These are phyloP conservation scores for Collybia nuda DNA, from an alignment of 768 basidiomycete genomes.

Conservation along the genomic window DNA sequence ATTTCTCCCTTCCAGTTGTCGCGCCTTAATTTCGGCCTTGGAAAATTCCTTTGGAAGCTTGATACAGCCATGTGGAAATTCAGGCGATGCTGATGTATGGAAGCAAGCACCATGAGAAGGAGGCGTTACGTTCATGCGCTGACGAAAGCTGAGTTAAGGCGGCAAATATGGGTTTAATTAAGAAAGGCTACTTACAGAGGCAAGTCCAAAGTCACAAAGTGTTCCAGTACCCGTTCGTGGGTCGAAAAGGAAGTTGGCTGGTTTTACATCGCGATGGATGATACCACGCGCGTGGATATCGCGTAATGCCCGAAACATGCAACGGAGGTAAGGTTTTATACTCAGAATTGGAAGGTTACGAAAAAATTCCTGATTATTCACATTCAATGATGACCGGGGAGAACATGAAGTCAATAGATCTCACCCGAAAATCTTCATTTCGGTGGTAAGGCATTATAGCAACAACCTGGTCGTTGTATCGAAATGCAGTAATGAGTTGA, in stretches of 20 bases:
- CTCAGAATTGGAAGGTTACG: constrained; percentile 68
- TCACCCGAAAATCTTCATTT: constrained; percentile 90
- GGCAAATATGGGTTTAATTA: background rate
- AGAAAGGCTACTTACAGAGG: constrained; percentile 64
- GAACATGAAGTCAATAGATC: constrained; percentile 25
- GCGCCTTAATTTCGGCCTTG: constrained; percentile 47
- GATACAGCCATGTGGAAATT: constrained; percentile 70
- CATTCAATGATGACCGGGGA: background rate
- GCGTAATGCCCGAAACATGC: constrained; percentile 85
- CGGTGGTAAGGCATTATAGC: constrained; percentile 92
- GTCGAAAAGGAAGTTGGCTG: constrained; percentile 96
- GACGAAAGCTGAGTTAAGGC: background rate
- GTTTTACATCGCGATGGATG: constrained; percentile 97
- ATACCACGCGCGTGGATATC: constrained; percentile 86
- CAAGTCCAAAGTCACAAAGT: constrained; percentile 93
- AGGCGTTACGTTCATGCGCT: constrained; percentile 56
- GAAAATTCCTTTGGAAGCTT: constrained; percentile 42
- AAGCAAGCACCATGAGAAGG: constrained; percentile 62
- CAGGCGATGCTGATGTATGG: constrained; percentile 65
- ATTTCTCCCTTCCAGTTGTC: constrained; percentile 59
- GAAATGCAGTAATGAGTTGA: constrained; percentile 93
- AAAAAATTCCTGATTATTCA: constrained; percentile 66
- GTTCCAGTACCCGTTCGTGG: constrained; percentile 80
- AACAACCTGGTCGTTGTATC: constrained; percentile 88
- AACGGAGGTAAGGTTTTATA: constrained; percentile 85